These are phyloP conservation scores for Suhomyces canberraensis DNA, from an alignment of 805 yeast genomes.

Conservation along the genomic window DNA sequence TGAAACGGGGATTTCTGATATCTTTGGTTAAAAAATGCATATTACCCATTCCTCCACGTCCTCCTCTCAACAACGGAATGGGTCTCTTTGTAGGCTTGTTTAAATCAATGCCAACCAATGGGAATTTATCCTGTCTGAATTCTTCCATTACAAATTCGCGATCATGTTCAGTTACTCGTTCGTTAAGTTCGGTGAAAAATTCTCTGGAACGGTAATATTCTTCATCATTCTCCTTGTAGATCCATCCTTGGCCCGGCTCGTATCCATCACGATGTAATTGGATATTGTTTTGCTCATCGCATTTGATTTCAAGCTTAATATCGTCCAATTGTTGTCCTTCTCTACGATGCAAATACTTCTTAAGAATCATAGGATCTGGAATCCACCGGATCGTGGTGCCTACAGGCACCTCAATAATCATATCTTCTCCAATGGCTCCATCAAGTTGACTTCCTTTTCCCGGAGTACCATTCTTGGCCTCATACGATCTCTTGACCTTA, in stretches of 20 bases:
- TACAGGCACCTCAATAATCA: conserved; percentile 81
- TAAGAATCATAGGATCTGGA: conserved; percentile 59
- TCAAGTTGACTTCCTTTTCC: conserved; percentile 80
- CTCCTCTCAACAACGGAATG: conserved; percentile 71
- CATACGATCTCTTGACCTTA: conserved; percentile 60
- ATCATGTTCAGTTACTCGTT: conserved; percentile 66
- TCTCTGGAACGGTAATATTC: conserved; percentile 63
- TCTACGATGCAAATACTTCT: conserved; percentile 19
- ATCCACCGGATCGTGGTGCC: conserved; percentile 89
- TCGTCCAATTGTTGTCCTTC: conserved; percentile 16
- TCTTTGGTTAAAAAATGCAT: conserved; percentile 86
- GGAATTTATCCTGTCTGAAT: conserved; percentile 62
- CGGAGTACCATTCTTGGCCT: conserved; percentile 65
- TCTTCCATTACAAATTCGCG: conserved; percentile 56
- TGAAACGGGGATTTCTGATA: conserved; percentile 86
- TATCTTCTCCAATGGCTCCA: conserved; percentile 81
- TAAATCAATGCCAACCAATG: conserved; percentile 78
- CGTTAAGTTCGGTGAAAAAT: conserved; percentile 63
- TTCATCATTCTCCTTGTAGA: conserved; percentile 73
- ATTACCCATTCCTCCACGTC: conserved; percentile 93
- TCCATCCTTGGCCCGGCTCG: conserved; percentile 81
- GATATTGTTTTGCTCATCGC: conserved; percentile 27
- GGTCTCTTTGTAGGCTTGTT: conserved; percentile 62
- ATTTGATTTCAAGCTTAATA: conserved; percentile 33
- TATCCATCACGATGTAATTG: conserved; percentile 66